Evolutionary conservation across 1,284 basidiomycete species (phyloP), one percentile per base, ranked within the genome.

Genomic region (Psilocybe mexicana): DNA sequence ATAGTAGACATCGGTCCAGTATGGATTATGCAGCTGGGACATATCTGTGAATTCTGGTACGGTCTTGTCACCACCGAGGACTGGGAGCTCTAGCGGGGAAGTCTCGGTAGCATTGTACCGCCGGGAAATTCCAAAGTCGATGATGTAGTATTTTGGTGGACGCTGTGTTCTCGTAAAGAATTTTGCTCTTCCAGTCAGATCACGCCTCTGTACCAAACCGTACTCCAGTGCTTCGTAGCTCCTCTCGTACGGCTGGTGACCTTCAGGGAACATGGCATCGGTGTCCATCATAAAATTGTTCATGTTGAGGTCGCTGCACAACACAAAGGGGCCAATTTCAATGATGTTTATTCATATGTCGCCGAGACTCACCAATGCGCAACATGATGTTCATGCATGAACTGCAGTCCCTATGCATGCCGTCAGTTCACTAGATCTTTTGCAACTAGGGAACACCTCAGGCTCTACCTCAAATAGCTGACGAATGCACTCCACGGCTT

Each of bases 1-100:
- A 26, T 70, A 73, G 54, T 71, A 77, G 0, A 77, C 66, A 30
- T 78, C 75, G 1, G 72, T 72, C 12, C 66, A 60, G 43, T 74
- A 76, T 0, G 75, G 73, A 77, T 66, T 1, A 70, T 35, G 25
- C 73, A 51, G 76, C 58, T 33, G 67, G 63, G 3, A 58, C 62
- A 6, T 64, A 58, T 56, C 2, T 46, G n/a, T 1, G 50, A 52
- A 12, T 57, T 60, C 59, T 6, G 61, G 61, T 3, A 55, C 59
- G 2, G 10, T 18, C 12, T 65, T 11, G 25, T 45, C 51, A 66
- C 70, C 48, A 57, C 49, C 8, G 23, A 57, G 52, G 1, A 43
- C 38, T 0, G 43, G 30, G 60, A 36, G 14, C 23, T 55, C 43
- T 3, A 11, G 42, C 2, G 67, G 67, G 0, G 63, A 44, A 8